Evolutionary conservation across 2,329 filamentous ascomycete species (phyloP).

Genomic region (Biscogniauxia mediterranea): DNA sequence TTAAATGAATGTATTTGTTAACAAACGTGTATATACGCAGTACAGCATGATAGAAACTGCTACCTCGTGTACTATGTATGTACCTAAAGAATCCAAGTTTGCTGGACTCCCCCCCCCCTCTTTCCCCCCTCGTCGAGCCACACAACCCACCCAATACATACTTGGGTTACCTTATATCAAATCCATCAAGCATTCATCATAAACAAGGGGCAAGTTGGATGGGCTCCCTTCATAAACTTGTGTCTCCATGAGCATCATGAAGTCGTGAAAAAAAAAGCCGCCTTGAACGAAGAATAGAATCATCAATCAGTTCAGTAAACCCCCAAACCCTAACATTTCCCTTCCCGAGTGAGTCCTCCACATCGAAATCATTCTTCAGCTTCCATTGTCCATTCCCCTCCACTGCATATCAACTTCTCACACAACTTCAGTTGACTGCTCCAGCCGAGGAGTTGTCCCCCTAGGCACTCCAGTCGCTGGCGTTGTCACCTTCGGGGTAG

Average conservation of each 20-base stretch:
- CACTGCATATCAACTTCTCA: not conserved
- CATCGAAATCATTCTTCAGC: not conserved
- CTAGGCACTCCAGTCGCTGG: slow-evolving; percentile 37
- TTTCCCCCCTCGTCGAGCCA: too few relatives aligned
- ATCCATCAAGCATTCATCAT: not conserved
- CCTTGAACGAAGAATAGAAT: not conserved
- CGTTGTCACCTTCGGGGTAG: slow-evolving; percentile 54
- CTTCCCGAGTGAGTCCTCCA: not conserved
- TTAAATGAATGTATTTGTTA: slow-evolving; percentile 8
- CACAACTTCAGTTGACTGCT: not conserved
- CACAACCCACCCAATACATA: not conserved
- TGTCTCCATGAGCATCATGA: not conserved
- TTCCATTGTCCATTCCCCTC: too few relatives aligned
- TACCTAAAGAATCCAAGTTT: slow-evolving; percentile 16
- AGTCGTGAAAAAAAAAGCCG: not conserved
- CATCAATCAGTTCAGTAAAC: not conserved
- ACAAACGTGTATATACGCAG: not conserved
- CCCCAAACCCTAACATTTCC: not conserved
- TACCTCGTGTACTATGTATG: slow-evolving; percentile 1
- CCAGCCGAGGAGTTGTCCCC: not conserved
- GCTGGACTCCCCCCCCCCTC: slow-evolving; percentile 6
- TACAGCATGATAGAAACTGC: not conserved
- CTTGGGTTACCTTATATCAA: not conserved
- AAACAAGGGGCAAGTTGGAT: not conserved
- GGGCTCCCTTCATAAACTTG: not conserved